phyloP scores from a whole-genome alignment of 1,139 yeast species.

The Meyerozyma athensensis region DNA sequence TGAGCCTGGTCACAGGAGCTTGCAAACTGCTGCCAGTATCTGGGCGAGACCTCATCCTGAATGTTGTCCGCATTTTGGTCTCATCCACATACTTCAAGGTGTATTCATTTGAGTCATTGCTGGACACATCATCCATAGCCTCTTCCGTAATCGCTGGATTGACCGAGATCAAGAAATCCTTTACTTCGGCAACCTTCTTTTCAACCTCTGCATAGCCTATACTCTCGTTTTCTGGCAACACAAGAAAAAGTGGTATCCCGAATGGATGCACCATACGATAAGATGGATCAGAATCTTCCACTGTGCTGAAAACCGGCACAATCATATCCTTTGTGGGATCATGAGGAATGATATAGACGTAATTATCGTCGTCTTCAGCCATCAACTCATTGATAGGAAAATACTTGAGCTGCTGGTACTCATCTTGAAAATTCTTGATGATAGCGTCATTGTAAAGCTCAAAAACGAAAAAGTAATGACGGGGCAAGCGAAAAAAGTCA shows the following conservation, averaged over 20 bases:
- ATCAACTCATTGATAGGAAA: slow-evolving; percentile 70
- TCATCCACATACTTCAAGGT: not conserved
- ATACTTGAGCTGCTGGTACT: slow-evolving; percentile 53
- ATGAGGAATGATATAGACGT: slow-evolving; percentile 64
- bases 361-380: slow-evolving; percentile 55
- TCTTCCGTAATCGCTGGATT: slow-evolving; percentile 3
- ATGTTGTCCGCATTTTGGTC: not conserved
- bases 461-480: slow-evolving; percentile 49
- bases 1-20: slow-evolving; percentile 2
- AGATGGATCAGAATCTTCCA: slow-evolving; percentile 37
- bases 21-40: not conserved
- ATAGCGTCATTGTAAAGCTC: slow-evolving; percentile 71
- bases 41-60: not conserved
- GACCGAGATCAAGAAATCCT: slow-evolving; percentile 13
- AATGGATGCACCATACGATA: slow-evolving; percentile 40
- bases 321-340: slow-evolving; percentile 42
- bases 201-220: slow-evolving; percentile 49
- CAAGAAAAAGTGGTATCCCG: slow-evolving; percentile 74
- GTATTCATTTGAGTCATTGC: slow-evolving; percentile 6
- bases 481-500: slow-evolving; percentile 41
- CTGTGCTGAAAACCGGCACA: slow-evolving; percentile 65
- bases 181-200: slow-evolving; percentile 46
- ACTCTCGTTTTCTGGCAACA: slow-evolving; percentile 45
- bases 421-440: slow-evolving; percentile 64
- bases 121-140: slow-evolving; percentile 11